A percentile compares a stretch with the other conserved stretches of the same genome.
Evolutionary conservation across 2,329 filamentous ascomycete species (phyloP).

Genomic region (Fusarium cicatricum): DNA sequence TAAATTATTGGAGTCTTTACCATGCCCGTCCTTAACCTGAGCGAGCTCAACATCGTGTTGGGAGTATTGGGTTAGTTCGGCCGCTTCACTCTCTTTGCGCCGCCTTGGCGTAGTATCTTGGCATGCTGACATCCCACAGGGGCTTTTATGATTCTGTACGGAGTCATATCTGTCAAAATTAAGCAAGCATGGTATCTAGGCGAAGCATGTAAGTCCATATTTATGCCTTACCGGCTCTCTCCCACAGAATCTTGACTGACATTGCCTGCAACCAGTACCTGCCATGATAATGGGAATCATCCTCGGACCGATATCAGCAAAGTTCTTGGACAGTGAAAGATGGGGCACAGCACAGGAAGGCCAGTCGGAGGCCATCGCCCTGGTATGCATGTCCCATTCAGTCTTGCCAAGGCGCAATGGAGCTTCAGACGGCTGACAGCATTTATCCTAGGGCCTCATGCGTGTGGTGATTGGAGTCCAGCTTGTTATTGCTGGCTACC

Average conservation of each 20-base stretch:
- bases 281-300: constrained; percentile 62
- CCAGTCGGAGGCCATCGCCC: constrained; percentile 50
- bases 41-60: constrained; percentile 62
- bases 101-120: no score
- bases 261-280: constrained; percentile 53
- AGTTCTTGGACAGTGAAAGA: constrained; percentile 56
- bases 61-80: constrained; percentile 52
- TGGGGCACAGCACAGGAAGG: constrained; percentile 40
- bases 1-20: no score
- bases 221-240: no score
- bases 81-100: no score
- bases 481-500: constrained; percentile 69
- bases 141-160: constrained; percentile 57
- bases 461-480: constrained; percentile 70
- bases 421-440: not conserved
- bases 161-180: constrained; percentile 60
- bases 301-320: constrained; percentile 63
- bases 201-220: constrained; percentile 61
- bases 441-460: constrained; percentile 52
- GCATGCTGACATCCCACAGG: constrained; percentile 44
- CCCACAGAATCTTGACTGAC: not conserved
- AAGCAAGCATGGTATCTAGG: constrained; percentile 63
- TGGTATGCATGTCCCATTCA: constrained; percentile 43
- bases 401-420: no score
- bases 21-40: constrained; percentile 52